These are phyloP conservation scores for Starmera quercuum DNA, from an alignment of 805 yeast genomes.

Conservation along the genomic window DNA sequence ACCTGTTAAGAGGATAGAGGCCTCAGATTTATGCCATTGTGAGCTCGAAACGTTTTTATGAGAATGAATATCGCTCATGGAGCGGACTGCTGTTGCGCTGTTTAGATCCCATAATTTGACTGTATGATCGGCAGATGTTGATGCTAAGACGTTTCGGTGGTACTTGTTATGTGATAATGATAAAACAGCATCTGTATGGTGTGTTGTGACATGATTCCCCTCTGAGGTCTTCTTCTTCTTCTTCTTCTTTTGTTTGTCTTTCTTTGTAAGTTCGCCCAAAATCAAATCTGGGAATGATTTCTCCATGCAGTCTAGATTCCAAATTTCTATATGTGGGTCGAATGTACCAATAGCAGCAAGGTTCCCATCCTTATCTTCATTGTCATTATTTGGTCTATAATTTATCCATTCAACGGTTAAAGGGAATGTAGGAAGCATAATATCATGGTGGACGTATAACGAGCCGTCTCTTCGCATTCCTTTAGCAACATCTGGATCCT, in stretches of 20 bases:
- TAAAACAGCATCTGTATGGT: slow-evolving; percentile 91
- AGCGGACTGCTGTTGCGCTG: slow-evolving; percentile 67
- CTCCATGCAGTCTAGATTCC: slow-evolving; percentile 91
- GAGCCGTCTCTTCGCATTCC: slow-evolving; percentile 68
- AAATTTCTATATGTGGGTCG: slow-evolving; percentile 94
- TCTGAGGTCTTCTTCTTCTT: slow-evolving; percentile 43
- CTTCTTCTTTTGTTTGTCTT: slow-evolving; percentile 29
- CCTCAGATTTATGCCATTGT: slow-evolving; percentile 73
- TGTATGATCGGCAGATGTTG: slow-evolving; percentile 93
- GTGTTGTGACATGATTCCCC: slow-evolving; percentile 52
- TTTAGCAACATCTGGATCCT: slow-evolving; percentile 66
- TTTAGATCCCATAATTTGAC: slow-evolving; percentile 93
- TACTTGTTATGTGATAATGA: slow-evolving; percentile 75
- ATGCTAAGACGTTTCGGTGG: slow-evolving; percentile 81
- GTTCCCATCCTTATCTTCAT: slow-evolving; percentile 57
- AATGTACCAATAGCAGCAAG: slow-evolving; percentile 96
- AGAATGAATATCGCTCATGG: slow-evolving; percentile 63
- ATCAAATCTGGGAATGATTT: slow-evolving; percentile 93
- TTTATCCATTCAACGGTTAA: slow-evolving; percentile 94
- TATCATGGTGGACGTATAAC: slow-evolving; percentile 90
- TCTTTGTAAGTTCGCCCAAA: slow-evolving; percentile 66
- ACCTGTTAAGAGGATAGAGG: slow-evolving; percentile 73
- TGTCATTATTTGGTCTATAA: slow-evolving; percentile 50
- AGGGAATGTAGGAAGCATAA: slow-evolving; percentile 96
- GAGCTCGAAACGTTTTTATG: slow-evolving; percentile 78